Percentiles rank a stretch among this genome's conserved stretches.
phyloP scores from a whole-genome alignment of 495 filamentous ascomycete species.

The Lophium mytilinum region DNA sequence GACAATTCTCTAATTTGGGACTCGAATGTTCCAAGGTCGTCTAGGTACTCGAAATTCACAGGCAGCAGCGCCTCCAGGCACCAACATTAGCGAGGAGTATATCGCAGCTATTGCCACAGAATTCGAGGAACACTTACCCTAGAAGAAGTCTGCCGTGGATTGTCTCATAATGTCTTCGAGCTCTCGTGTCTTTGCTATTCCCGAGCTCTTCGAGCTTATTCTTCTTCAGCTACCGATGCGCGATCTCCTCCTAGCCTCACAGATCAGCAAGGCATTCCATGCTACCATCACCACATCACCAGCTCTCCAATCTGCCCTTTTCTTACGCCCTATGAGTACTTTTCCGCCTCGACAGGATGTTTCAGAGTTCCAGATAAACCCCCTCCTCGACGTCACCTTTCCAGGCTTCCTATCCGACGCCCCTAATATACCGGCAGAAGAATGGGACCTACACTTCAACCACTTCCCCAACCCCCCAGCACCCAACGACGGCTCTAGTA shows the following conservation, averaged over 20 bases:
- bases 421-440: neutral
- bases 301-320: conserved; percentile 9
- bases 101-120: too few species aligned
- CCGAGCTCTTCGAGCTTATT: conserved; percentile 15
- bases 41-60: too few species aligned
- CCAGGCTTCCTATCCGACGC: neutral
- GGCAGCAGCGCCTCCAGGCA: too few species aligned
- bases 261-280: conserved; percentile 2
- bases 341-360: neutral
- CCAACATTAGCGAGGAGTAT: too few species aligned
- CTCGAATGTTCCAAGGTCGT: too few species aligned
- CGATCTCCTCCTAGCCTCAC: conserved; percentile 14
- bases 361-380: neutral
- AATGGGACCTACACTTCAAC: neutral
- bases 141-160: too few species aligned
- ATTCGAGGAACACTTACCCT: too few species aligned
- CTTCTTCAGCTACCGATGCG: conserved; percentile 11
- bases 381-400: conserved; percentile 3
- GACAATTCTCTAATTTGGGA: too few species aligned
- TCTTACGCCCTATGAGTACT: conserved; percentile 2
- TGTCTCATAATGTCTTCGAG: too few species aligned
- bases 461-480: neutral
- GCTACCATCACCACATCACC: conserved; percentile 2
- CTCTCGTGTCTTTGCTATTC: neutral
- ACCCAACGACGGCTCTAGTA: neutral